Conservation (phyloP, 352 stramenopile species). For the Phytophthora syringae region DNA sequence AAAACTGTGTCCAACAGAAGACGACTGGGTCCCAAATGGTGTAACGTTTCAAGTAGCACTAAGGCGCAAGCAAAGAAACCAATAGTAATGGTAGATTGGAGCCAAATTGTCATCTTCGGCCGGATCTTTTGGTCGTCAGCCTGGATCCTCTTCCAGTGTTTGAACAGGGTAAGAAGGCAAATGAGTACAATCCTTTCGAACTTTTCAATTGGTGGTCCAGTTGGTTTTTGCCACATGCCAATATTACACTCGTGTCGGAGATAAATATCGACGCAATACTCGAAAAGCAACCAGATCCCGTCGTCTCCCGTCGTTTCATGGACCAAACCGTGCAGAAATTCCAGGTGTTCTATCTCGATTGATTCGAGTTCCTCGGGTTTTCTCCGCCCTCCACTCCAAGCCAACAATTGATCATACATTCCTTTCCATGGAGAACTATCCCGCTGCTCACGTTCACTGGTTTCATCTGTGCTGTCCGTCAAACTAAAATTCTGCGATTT, state of each 20-base stretch:
- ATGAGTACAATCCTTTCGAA: constrained; percentile 8
- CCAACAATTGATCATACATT: constrained; percentile 20
- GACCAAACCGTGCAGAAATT: constrained; percentile 23
- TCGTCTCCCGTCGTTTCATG: neutral
- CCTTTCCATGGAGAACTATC: constrained; percentile 17
- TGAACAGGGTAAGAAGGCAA: constrained; percentile 21
- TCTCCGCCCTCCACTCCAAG: constrained; percentile 8
- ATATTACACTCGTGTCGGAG: constrained; percentile 1
- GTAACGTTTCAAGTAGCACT: constrained; percentile 24
- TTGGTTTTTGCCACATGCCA: neutral
- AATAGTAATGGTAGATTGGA: constrained; percentile 17
- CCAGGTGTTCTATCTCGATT: constrained; percentile 37
- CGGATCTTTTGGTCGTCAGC: neutral
- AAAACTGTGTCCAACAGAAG: constrained; percentile 39
- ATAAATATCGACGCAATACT: constrained; percentile 21
- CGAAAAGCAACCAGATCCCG: constrained; percentile 14
- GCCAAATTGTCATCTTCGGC: constrained; percentile 21
- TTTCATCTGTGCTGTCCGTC: neutral
- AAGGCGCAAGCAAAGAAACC: constrained; percentile 39
- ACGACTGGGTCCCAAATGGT: neutral
- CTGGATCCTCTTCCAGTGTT: constrained; percentile 7
- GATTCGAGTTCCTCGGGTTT: neutral
- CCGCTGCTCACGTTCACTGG: neutral
- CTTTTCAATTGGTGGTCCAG: neutral
- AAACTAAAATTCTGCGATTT: neutral